Conservation (phyloP, 176 grass and related monocot genomes). For the Eragrostis curvula region DNA sequence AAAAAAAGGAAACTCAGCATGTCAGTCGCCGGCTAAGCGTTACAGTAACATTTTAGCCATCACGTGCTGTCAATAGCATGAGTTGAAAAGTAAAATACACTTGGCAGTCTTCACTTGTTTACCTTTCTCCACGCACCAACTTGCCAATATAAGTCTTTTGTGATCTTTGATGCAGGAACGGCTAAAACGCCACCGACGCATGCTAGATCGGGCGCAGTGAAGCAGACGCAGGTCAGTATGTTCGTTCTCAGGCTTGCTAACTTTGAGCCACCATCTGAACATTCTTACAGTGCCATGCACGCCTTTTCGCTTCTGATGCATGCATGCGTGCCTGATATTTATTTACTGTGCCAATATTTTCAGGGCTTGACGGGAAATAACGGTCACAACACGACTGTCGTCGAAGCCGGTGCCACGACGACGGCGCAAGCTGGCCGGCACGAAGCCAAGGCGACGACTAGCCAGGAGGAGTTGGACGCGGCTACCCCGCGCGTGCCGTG, state of each 20-base stretch:
- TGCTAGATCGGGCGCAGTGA: slow-evolving; percentile 3
- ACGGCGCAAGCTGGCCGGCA: neutral
- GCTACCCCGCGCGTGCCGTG: neutral
- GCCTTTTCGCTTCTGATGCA: neutral
- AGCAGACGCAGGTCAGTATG: slow-evolving; percentile 42
- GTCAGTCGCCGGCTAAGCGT: slow-evolving; percentile 7
- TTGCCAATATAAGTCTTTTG: slow-evolving; percentile 34
- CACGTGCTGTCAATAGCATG: neutral
- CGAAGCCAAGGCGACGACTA: neutral
- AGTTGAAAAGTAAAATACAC: neutral
- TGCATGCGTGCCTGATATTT: neutral
- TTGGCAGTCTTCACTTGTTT: too few species aligned
- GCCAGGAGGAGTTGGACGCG: neutral
- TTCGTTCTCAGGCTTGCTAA: neutral
- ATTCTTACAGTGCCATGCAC: slow-evolving; percentile 18
- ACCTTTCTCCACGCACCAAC: slow-evolving; percentile 1
- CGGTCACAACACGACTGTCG: neutral
- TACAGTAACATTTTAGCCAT: neutral
- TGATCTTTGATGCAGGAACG: slow-evolving; percentile 48
- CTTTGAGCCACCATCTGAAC: neutral
- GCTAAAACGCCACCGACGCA: slow-evolving; percentile 26
- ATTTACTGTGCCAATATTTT: neutral
- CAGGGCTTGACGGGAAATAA: slow-evolving; percentile 34
- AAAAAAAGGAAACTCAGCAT: slow-evolving; percentile 16
- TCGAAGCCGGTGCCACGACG: neutral